Conservation (phyloP, 306 rosid genomes). For the Citrullus mucosospermus region DNA sequence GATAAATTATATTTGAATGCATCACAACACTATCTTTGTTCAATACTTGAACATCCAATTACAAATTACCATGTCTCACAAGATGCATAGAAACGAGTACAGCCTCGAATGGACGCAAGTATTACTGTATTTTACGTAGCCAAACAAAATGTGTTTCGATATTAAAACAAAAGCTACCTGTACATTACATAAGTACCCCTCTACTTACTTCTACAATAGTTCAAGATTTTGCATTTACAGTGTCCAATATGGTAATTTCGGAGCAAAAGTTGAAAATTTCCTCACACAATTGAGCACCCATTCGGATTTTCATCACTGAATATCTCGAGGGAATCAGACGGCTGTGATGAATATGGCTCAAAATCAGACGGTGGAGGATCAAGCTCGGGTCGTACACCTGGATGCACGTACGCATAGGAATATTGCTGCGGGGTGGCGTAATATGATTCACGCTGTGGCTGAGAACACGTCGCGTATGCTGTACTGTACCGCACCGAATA, state of each 20-base stretch:
- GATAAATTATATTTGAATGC: no score
- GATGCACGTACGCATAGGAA: constrained; percentile 35
- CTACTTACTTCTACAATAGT: background rate
- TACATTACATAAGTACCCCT: background rate
- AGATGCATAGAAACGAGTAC: no score
- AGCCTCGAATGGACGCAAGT: no score
- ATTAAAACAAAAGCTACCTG: background rate
- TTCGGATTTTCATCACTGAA: constrained; percentile 24
- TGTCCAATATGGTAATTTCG: background rate
- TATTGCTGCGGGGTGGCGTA: constrained; percentile 29
- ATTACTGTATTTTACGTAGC: no score
- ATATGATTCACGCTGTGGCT: constrained; percentile 3
- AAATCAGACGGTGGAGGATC: constrained; percentile 10
- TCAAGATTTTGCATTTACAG: background rate
- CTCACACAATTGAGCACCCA: constrained; percentile 61
- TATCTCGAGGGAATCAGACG: constrained; percentile 20
- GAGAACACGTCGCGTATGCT: constrained; percentile 22
- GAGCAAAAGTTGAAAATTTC: background rate
- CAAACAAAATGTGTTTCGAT: background rate
- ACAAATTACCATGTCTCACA: no score
- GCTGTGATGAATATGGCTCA: constrained; percentile 13
- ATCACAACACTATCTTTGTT: no score
- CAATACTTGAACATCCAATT: no score
- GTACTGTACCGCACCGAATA: constrained; percentile 55
- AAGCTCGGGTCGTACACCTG: constrained; percentile 7